These are phyloP conservation scores for Astrocystis sublimbata DNA, from an alignment of 495 filamentous ascomycete genomes.

Conservation along the genomic window DNA sequence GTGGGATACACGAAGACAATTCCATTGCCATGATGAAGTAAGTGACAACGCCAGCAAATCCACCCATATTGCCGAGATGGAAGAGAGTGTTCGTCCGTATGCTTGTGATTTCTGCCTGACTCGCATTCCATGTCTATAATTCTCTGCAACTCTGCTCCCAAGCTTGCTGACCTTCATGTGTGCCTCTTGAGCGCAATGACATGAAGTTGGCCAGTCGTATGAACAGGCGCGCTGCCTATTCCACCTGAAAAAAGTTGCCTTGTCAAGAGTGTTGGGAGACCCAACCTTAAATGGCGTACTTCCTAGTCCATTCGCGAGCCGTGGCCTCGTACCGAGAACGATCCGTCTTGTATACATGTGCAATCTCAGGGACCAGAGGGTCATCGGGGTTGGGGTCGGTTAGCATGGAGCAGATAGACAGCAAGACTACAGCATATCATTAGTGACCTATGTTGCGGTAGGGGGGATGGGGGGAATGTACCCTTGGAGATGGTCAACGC, in stretches of 20 bases:
- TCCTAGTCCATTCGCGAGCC: constrained; percentile 96
- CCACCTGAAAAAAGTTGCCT: neutral
- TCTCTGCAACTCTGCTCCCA: neutral
- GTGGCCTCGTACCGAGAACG: constrained; percentile 92
- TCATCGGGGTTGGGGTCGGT: constrained; percentile 99
- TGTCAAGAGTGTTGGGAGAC: constrained; percentile 15
- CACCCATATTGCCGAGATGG: constrained; percentile 31
- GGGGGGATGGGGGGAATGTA: constrained; percentile 41
- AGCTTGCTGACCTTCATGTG: neutral
- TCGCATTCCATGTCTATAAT: constrained; percentile 13
- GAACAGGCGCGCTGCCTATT: neutral
- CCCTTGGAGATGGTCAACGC: constrained; percentile 98
- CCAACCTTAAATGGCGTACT: constrained; percentile 79
- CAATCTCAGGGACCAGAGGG: constrained; percentile 96
- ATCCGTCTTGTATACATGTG: constrained; percentile 99
- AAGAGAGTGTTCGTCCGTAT: constrained; percentile 21
- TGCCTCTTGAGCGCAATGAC: neutral
- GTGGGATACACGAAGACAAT: constrained; percentile 7
- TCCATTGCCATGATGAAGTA: constrained; percentile 29
- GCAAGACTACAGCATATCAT: constrained; percentile 64
- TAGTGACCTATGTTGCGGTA: neutral
- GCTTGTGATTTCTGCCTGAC: constrained; percentile 1
- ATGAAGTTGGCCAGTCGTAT: constrained; percentile 17
- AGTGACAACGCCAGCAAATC: constrained; percentile 31
- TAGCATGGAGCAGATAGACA: constrained; percentile 99